Conservation (phyloP, 495 filamentous ascomycete species). For the Chaetomium cochliodes region DNA sequence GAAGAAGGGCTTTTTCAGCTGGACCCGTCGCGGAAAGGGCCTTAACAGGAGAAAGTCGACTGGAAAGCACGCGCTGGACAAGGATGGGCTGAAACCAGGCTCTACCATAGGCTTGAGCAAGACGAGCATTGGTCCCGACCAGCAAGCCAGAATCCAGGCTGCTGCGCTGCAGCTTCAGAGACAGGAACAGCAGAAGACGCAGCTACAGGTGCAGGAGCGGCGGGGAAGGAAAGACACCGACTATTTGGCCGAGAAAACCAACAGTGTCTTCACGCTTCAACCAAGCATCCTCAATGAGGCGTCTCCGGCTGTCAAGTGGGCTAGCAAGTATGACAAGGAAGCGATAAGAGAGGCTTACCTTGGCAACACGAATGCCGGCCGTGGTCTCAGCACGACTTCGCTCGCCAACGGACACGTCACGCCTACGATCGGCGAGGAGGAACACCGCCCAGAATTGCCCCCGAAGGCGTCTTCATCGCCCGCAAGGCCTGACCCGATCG, state of each 20-base stretch:
- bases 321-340: slow-evolving; percentile 83
- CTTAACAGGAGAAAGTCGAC: slow-evolving; percentile 68
- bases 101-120: slow-evolving; percentile 66
- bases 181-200: slow-evolving; percentile 59
- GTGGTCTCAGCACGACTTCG: slow-evolving; percentile 45
- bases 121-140: slow-evolving; percentile 84
- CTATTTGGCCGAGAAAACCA: slow-evolving; percentile 68
- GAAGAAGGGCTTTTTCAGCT: slow-evolving; percentile 89
- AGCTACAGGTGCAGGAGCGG: slow-evolving; percentile 40
- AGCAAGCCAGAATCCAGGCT: slow-evolving; percentile 87
- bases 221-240: slow-evolving; percentile 56
- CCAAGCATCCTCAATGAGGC: slow-evolving; percentile 83
- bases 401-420: slow-evolving; percentile 35
- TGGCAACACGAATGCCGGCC: slow-evolving; percentile 65
- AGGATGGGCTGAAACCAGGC: slow-evolving; percentile 35
- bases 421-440: slow-evolving; percentile 30
- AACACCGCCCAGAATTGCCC: slow-evolving; percentile 37
- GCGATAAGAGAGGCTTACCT: slow-evolving; percentile 79
- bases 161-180: slow-evolving; percentile 76
- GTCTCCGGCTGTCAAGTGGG: slow-evolving; percentile 94
- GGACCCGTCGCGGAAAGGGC: slow-evolving; percentile 67
- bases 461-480: slow-evolving; percentile 35
- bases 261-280: slow-evolving; percentile 87
- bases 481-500: slow-evolving; percentile 18
- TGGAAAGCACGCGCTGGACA: slow-evolving; percentile 46